Conservation (phyloP, 2,329 filamentous ascomycete species). For the Talaromyces funiculosus region DNA sequence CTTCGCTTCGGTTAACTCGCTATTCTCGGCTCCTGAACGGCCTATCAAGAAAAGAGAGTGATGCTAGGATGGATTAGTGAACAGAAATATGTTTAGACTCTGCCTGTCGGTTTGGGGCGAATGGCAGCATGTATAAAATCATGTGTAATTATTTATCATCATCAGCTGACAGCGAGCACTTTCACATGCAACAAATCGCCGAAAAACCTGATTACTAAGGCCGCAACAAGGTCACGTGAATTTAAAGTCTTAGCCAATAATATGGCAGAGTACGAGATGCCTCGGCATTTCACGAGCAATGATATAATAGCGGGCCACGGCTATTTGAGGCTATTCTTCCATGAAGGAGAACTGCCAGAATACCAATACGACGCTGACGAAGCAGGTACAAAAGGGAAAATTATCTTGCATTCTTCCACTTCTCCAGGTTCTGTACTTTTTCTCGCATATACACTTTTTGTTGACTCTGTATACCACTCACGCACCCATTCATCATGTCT, state of each 20-base stretch:
- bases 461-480: background rate
- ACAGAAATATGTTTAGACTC: background rate
- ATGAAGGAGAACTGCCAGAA: background rate
- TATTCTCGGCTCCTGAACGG: conserved; percentile 30
- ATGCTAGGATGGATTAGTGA: background rate
- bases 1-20: conserved; percentile 26
- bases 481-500: conserved; percentile 42
- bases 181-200: conserved; percentile 10
- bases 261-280: conserved; percentile 16
- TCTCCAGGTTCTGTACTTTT: background rate
- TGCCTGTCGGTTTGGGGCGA: background rate
- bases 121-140: background rate
- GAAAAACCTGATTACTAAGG: background rate
- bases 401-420: background rate
- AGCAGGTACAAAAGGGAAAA: conserved; percentile 15
- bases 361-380: background rate
- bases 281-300: conserved; percentile 26
- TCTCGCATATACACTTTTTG: background rate
- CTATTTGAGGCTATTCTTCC: background rate
- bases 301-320: conserved; percentile 2
- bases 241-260: background rate
- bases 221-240: background rate
- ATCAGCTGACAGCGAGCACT: background rate
- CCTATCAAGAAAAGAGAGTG: conserved; percentile 16
- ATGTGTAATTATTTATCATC: background rate